These are phyloP conservation scores for Amyloporia xantha DNA, from an alignment of 768 basidiomycete species.

Conservation along the genomic window DNA sequence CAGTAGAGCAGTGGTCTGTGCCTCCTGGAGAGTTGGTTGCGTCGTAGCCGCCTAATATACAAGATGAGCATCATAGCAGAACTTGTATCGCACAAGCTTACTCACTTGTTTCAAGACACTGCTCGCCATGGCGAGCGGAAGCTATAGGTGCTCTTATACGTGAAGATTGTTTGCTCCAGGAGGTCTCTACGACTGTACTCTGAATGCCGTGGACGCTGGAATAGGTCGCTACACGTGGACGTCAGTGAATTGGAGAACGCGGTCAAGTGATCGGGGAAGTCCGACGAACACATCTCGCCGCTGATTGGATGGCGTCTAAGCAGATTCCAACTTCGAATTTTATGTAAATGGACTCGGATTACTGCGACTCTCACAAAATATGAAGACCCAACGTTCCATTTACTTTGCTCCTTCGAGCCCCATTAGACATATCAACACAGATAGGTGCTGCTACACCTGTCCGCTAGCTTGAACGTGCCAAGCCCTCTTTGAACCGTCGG, in stretches of 20 bases:
- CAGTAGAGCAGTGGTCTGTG: slow-evolving; percentile 81
- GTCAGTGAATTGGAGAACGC: not conserved
- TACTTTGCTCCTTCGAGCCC: too few relatives aligned
- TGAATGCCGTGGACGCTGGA: not conserved
- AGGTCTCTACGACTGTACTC: not conserved
- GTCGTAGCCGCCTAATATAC: slow-evolving; percentile 35
- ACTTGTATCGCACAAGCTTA: not conserved
- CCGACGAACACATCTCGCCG: not conserved
- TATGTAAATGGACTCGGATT: too few relatives aligned
- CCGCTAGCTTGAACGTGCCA: too few relatives aligned
- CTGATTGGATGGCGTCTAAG: not conserved
- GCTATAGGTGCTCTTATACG: not conserved
- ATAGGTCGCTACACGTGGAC: slow-evolving; percentile 7
- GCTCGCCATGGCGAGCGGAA: slow-evolving; percentile 33
- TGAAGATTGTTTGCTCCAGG: too few relatives aligned
- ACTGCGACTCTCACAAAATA: too few relatives aligned
- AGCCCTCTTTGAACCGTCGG: too few relatives aligned
- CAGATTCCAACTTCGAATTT: too few relatives aligned
- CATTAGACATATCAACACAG: too few relatives aligned
- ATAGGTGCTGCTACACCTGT: too few relatives aligned
- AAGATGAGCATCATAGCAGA: not conserved
- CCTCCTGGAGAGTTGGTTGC: slow-evolving; percentile 70
- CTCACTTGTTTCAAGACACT: slow-evolving; percentile 38
- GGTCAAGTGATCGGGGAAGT: not conserved
- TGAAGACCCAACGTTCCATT: too few relatives aligned